A percentile compares a stretch with the other conserved stretches of the same genome.
Evolutionary conservation across 1,284 basidiomycete species (phyloP).

Genomic region (Coniferiporia sulphurascens): DNA sequence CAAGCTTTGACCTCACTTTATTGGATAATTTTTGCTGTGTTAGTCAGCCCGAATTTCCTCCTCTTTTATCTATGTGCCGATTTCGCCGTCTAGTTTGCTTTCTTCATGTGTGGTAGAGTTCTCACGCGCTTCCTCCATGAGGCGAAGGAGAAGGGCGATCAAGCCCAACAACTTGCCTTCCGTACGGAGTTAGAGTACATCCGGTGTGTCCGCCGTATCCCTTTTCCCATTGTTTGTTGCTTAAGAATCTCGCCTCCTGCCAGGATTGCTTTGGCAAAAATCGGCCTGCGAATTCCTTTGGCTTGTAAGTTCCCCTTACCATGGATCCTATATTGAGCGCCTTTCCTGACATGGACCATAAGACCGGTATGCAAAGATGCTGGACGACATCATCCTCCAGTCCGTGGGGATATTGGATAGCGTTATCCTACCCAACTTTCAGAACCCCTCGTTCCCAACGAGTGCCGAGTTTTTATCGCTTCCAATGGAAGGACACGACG

Average conservation of each 20-base stretch:
- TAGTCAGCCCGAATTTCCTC: conserved; percentile 21
- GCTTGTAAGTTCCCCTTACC: conserved; percentile 36
- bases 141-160: conserved; percentile 46
- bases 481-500: not conserved
- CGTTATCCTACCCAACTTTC: conserved; percentile 10
- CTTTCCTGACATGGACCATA: not conserved
- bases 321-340: not conserved
- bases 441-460: conserved; percentile 12
- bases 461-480: conserved; percentile 1
- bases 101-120: conserved; percentile 62
- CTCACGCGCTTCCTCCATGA: conserved; percentile 59
- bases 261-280: conserved; percentile 54
- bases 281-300: conserved; percentile 61
- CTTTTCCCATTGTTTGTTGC: not conserved
- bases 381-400: conserved; percentile 40
- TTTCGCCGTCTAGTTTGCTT: conserved; percentile 47
- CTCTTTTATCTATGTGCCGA: conserved; percentile 12
- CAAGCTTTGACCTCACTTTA: conserved; percentile 63
- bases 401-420: conserved; percentile 25
- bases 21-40: conserved; percentile 60
- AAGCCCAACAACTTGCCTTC: conserved; percentile 50
- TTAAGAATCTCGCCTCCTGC: conserved; percentile 8
- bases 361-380: conserved; percentile 60
- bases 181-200: conserved; percentile 61
- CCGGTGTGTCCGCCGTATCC: conserved; percentile 39